Conservation (phyloP, 352 stramenopile genomes). For the Phytophthora multivora region DNA sequence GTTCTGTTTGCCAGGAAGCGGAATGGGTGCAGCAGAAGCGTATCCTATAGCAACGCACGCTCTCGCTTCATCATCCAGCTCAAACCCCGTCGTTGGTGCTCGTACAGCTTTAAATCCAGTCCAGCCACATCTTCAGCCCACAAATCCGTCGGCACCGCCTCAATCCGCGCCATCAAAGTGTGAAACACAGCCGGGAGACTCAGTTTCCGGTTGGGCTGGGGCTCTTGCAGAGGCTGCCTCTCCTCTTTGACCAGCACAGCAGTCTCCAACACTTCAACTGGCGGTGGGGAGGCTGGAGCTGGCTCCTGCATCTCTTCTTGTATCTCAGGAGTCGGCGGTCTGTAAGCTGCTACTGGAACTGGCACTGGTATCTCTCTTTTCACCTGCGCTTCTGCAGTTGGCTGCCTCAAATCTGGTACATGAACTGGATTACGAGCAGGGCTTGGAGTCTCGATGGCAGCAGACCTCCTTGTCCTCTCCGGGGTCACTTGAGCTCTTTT, state of each 20-base stretch:
- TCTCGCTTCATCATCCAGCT: conserved; percentile 81
- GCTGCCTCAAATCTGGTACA: no score
- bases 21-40: conserved; percentile 48
- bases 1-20: conserved; percentile 35
- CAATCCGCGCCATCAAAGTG: conserved; percentile 49
- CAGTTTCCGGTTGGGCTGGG: conserved; percentile 21
- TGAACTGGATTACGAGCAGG: neutral
- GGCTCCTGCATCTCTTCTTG: neutral
- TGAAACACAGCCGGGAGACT: conserved; percentile 65
- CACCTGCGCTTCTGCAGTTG: neutral
- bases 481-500: neutral
- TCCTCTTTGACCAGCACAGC: neutral
- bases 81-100: conserved; percentile 67
- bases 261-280: conserved; percentile 3
- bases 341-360: neutral
- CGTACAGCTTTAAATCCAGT: conserved; percentile 64
- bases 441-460: neutral
- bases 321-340: neutral
- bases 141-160: conserved; percentile 49
- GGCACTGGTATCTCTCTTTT: neutral
- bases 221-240: neutral
- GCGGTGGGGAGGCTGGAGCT: neutral
- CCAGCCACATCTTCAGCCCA: conserved; percentile 58
- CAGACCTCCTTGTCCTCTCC: neutral
- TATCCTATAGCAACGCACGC: conserved; percentile 17